Evolutionary conservation across 2,329 filamentous ascomycete species (phyloP).

Genomic region (Colletotrichum endophyticum): DNA sequence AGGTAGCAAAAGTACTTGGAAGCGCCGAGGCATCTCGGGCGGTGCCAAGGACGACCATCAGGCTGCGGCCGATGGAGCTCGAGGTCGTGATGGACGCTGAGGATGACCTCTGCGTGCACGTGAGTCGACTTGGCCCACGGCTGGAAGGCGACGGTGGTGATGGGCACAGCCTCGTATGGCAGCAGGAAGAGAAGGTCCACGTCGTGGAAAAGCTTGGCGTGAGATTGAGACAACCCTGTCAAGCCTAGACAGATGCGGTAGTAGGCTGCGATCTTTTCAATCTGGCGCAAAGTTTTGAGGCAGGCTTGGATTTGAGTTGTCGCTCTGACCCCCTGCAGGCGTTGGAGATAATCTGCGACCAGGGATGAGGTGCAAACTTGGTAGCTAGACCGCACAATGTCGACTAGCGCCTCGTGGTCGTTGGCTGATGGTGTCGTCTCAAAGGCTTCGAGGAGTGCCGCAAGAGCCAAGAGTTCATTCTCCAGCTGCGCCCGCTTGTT

Average conservation of each 20-base stretch:
- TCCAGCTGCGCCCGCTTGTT: conserved; percentile 1
- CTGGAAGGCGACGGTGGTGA: conserved; percentile 17
- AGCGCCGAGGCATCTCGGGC: conserved; percentile 18
- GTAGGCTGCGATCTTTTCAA: conserved; percentile 22
- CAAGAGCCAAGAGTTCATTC: background rate
- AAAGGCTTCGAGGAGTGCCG: conserved; percentile 6
- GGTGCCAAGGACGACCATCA: background rate
- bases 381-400: conserved; percentile 12
- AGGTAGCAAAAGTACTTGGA: conserved; percentile 23
- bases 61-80: background rate
- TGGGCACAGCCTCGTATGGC: conserved; percentile 16
- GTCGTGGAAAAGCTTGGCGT: background rate
- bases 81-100: conserved; percentile 18
- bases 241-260: conserved; percentile 14
- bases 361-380: background rate
- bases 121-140: conserved; percentile 21
- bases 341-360: conserved; percentile 6
- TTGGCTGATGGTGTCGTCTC: background rate
- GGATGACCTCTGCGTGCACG: conserved; percentile 21
- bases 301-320: conserved; percentile 21
- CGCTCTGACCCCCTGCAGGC: conserved; percentile 4
- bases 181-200: conserved; percentile 12
- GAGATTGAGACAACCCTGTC: background rate
- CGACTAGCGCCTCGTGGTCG: conserved; percentile 1
- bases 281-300: conserved; percentile 20